Evolutionary conservation across 495 filamentous ascomycete species (phyloP).

Genomic region (Ramalina intermedia): DNA sequence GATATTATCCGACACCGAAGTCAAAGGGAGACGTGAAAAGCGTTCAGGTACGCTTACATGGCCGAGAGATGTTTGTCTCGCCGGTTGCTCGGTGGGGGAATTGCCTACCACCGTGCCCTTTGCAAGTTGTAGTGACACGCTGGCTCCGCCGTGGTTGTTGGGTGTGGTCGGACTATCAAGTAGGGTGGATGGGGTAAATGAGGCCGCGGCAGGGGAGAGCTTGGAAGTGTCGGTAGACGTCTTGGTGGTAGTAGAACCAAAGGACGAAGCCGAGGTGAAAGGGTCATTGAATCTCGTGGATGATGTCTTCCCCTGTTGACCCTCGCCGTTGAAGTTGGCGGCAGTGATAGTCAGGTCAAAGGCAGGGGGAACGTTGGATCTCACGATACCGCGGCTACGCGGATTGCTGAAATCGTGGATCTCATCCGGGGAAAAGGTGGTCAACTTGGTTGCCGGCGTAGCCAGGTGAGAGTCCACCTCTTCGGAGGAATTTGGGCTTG

Average conservation of each 20-base stretch:
- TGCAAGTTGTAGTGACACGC: neutral
- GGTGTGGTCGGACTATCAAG: slow-evolving; percentile 1
- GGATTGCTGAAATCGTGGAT: slow-evolving; percentile 2
- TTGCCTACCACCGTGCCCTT: too few species aligned
- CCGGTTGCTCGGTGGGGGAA: too few species aligned
- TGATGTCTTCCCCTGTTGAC: neutral
- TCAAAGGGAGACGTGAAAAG: too few species aligned
- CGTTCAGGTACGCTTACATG: too few species aligned
- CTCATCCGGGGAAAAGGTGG: slow-evolving; percentile 50
- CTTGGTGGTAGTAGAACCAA: neutral
- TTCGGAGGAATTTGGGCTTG: slow-evolving; percentile 45
- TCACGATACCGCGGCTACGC: slow-evolving; percentile 1
- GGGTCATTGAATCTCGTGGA: slow-evolving; percentile 12
- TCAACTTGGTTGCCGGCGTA: slow-evolving; percentile 49
- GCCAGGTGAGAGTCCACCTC: slow-evolving; percentile 40
- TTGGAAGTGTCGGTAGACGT: slow-evolving; percentile 13
- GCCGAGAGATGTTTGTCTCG: too few species aligned
- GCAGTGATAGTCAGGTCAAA: slow-evolving; percentile 12
- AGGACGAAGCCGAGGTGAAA: slow-evolving; percentile 9
- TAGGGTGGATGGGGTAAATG: slow-evolving; percentile 23
- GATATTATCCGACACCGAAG: too few species aligned
- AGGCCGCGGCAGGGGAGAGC: slow-evolving; percentile 22
- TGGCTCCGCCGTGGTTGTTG: neutral
- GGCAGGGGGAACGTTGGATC: slow-evolving; percentile 12
- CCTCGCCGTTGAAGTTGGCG: slow-evolving; percentile 1